phyloP scores from a whole-genome alignment of 2,329 filamentous ascomycete species.

The Dactylellina drechsleri region DNA sequence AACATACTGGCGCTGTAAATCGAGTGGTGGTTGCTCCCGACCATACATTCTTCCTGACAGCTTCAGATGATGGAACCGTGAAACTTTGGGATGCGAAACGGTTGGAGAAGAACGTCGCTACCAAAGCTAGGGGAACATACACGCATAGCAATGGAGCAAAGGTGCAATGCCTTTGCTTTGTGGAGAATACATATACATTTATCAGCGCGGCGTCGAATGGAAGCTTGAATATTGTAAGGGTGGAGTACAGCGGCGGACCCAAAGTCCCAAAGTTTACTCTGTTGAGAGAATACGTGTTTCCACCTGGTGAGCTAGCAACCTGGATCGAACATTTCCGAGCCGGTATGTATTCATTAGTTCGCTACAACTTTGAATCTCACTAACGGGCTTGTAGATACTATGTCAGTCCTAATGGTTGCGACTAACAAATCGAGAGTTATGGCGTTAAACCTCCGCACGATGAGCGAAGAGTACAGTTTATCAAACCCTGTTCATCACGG shows the following conservation, averaged over 20 bases:
- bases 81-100: slow-evolving; percentile 93
- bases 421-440: slow-evolving; percentile 86
- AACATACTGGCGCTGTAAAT: slow-evolving; percentile 84
- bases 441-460: slow-evolving; percentile 85
- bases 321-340: slow-evolving; percentile 90
- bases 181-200: slow-evolving; percentile 94
- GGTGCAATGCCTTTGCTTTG: slow-evolving; percentile 85
- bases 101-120: slow-evolving; percentile 88
- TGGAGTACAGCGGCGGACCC: slow-evolving; percentile 72
- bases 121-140: slow-evolving; percentile 86
- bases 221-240: slow-evolving; percentile 86
- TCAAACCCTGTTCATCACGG: slow-evolving; percentile 92
- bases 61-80: slow-evolving; percentile 87
- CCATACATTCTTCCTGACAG: slow-evolving; percentile 93
- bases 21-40: slow-evolving; percentile 85
- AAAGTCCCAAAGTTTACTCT: slow-evolving; percentile 74
- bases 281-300: slow-evolving; percentile 83
- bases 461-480: slow-evolving; percentile 81
- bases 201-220: slow-evolving; percentile 90
- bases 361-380: not conserved
- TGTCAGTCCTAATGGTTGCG: slow-evolving; percentile 83
- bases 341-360: slow-evolving; percentile 42
- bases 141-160: slow-evolving; percentile 76
- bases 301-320: slow-evolving; percentile 77
- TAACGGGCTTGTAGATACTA: slow-evolving; percentile 70